phyloP scores from a whole-genome alignment of 805 yeast species.

The Dipodascopsis uninucleata region DNA sequence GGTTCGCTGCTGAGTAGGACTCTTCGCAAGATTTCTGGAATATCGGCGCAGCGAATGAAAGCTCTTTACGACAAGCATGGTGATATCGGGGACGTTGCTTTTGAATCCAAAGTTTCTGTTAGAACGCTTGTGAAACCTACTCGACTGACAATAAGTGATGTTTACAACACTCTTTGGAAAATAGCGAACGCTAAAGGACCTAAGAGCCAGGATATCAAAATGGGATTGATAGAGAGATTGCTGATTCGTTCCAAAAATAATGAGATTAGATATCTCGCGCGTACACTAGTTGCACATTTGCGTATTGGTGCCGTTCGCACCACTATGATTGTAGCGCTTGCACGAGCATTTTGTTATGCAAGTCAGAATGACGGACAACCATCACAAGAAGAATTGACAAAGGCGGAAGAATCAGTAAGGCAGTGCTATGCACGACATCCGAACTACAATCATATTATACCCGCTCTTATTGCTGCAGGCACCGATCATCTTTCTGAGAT shows the following conservation, averaged over 20 bases:
- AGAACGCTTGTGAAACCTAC: constrained; percentile 26
- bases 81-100: constrained; percentile 32
- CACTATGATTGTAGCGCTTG: constrained; percentile 28
- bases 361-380: not conserved
- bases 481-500: constrained; percentile 2
- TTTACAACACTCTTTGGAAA: constrained; percentile 24
- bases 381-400: constrained; percentile 4
- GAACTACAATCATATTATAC: constrained; percentile 22
- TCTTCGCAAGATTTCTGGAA: constrained; percentile 23
- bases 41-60: constrained; percentile 18
- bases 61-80: constrained; percentile 25
- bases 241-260: constrained; percentile 27
- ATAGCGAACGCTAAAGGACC: constrained; percentile 27
- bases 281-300: constrained; percentile 28
- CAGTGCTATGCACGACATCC: constrained; percentile 30
- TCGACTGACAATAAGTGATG: constrained; percentile 21
- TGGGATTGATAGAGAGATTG: constrained; percentile 22
- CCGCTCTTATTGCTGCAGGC: constrained; percentile 15
- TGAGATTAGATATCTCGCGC: constrained; percentile 29
- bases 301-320: constrained; percentile 30
- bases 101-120: constrained; percentile 27
- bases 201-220: constrained; percentile 26
- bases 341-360: constrained; percentile 26
- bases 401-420: constrained; percentile 24
- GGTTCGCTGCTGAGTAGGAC: constrained; percentile 26